phyloP scores from a whole-genome alignment of 768 basidiomycete genomes.

The Naganishia antarctica region DNA sequence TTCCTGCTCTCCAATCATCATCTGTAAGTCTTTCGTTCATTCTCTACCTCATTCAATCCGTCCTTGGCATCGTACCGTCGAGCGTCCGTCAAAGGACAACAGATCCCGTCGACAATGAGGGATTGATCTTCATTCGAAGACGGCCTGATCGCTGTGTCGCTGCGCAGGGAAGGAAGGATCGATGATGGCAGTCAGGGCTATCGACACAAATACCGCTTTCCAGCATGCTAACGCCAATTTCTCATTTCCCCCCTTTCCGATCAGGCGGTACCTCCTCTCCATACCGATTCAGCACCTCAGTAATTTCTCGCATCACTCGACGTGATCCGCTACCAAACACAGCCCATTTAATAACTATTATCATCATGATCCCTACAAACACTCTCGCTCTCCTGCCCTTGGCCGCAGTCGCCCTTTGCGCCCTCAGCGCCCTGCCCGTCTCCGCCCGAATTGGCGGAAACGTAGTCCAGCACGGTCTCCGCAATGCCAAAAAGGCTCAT shows the following conservation, averaged over 20 bases:
- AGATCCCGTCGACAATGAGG: neutral
- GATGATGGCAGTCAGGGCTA: neutral
- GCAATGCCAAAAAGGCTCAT: conserved; percentile 7
- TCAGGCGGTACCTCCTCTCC: neutral
- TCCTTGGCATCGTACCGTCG: neutral
- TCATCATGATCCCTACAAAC: conserved; percentile 36
- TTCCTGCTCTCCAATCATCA: neutral
- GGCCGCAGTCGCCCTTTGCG: conserved; percentile 29
- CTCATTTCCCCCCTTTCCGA: neutral
- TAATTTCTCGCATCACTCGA: conserved; percentile 5
- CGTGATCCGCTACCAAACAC: conserved; percentile 3
- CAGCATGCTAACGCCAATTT: neutral
- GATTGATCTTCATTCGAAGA: neutral
- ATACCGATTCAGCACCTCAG: neutral
- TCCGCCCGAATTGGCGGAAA: conserved; percentile 9
- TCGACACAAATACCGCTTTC: neutral
- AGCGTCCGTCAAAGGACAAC: neutral
- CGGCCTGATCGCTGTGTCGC: neutral
- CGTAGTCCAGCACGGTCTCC: conserved; percentile 12
- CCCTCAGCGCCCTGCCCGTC: conserved; percentile 13
- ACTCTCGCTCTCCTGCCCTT: conserved; percentile 25
- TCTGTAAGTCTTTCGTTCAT: neutral
- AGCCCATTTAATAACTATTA: conserved; percentile 4
- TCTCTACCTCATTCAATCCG: neutral
- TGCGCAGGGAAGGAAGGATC: neutral